Conservation (phyloP, 108 stramenopile genomes). For the Fragilaria crotonensis region DNA sequence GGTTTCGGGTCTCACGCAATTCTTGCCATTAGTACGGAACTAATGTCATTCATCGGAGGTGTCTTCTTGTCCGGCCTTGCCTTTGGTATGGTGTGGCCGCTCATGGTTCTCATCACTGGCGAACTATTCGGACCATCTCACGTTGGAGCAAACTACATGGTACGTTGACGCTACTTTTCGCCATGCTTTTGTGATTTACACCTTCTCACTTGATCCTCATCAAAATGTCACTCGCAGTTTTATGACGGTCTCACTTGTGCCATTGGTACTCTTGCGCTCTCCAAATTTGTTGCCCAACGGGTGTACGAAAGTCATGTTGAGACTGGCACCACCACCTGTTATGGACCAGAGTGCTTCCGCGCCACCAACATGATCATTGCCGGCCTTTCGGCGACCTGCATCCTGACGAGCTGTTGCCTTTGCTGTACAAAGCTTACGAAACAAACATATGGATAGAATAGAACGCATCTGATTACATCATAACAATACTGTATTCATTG, state of each 20-base stretch:
- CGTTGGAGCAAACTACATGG: slow-evolving; percentile 79
- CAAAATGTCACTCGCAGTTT: slow-evolving; percentile 16
- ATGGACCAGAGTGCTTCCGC: slow-evolving; percentile 53
- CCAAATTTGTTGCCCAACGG: slow-evolving; percentile 65
- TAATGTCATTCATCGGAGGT: slow-evolving; percentile 59
- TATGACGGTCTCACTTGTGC: slow-evolving; percentile 77
- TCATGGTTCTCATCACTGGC: slow-evolving; percentile 69
- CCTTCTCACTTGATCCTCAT: no score
- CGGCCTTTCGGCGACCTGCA: slow-evolving; percentile 35
- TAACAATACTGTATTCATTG: no score
- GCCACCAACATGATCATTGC: slow-evolving; percentile 47
- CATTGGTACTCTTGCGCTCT: slow-evolving; percentile 67
- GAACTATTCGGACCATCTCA: slow-evolving; percentile 65
- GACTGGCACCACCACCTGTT: slow-evolving; percentile 26
- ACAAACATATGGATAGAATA: not conserved
- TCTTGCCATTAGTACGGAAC: slow-evolving; percentile 44
- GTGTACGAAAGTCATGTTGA: slow-evolving; percentile 70
- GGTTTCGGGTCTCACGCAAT: slow-evolving; percentile 51
- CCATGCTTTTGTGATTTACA: no score
- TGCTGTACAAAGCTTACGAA: not conserved
- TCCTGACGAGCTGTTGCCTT: slow-evolving; percentile 24
- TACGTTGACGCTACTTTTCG: not conserved
- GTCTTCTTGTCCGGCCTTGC: slow-evolving; percentile 60
- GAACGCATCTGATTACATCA: no score
- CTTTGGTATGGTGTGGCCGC: slow-evolving; percentile 85